A percentile compares a stretch with the other conserved stretches of the same genome.
phyloP scores from a whole-genome alignment of 495 filamentous ascomycete species.

The Halenospora varia region DNA sequence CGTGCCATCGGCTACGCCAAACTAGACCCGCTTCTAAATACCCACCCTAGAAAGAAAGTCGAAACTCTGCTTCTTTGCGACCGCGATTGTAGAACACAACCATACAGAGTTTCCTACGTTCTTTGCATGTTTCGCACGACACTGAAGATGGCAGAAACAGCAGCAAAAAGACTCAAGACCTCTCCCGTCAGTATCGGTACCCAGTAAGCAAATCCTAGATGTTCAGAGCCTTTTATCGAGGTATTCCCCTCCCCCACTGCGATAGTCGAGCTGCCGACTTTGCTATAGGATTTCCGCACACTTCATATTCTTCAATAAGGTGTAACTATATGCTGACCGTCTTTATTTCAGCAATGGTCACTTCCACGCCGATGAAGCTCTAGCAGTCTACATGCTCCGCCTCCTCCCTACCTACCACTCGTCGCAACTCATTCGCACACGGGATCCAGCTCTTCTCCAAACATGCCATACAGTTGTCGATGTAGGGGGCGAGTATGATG shows the following conservation, averaged over 20 bases:
- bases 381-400: slow-evolving; percentile 95
- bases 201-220: slow-evolving; percentile 35
- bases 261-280: background rate
- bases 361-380: slow-evolving; percentile 98
- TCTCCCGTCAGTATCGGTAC: slow-evolving; percentile 71
- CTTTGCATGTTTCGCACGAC: slow-evolving; percentile 23
- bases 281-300: background rate
- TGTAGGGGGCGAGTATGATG: slow-evolving; percentile 86
- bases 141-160: slow-evolving; percentile 59
- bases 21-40: background rate
- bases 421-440: slow-evolving; percentile 77
- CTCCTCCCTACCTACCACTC: slow-evolving; percentile 74
- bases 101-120: background rate
- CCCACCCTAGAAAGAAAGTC: background rate
- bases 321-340: too few relatives aligned
- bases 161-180: slow-evolving; percentile 68
- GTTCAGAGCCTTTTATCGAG: background rate
- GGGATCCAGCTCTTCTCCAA: slow-evolving; percentile 72
- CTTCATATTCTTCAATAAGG: background rate
- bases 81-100: background rate
- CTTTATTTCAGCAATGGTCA: slow-evolving; percentile 51
- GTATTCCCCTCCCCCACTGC: background rate
- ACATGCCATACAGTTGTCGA: slow-evolving; percentile 94
- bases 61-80: background rate
- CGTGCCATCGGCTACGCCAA: background rate